Evolutionary conservation across 495 filamentous ascomycete genomes (phyloP), one percentile per base, ranked within the genome.

Genomic region (Amorphotheca resinae): DNA sequence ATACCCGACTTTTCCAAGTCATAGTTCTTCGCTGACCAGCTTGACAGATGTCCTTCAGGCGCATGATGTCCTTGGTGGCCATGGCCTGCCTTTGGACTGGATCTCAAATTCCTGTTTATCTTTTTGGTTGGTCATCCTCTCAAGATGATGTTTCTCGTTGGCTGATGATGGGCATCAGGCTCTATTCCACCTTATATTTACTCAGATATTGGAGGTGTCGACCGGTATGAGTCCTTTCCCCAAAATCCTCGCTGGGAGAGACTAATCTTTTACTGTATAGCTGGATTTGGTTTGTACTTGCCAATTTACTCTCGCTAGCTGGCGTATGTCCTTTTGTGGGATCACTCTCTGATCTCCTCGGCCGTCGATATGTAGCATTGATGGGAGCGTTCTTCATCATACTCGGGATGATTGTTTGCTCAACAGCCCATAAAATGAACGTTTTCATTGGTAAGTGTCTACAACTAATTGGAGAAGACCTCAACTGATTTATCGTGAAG

Each of bases 311-410:
- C 5, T 65, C 77, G 22, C 69, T 81, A 2, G 79, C 81, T 2
- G 76, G 70, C 26, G 69, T 84, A 8, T 82, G 78, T 41, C 81
- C 81, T 9, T 84, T 86, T 44, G 80, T 84, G 14, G 81, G 81
- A 1, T 73, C 74, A 12, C 54, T 86, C 0, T 86, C 81, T 3
- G 81, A 86, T 65, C 57, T 84, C 4, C 56, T 82, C 40, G 81
- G 81, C 22, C 75, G 81, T 41, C 68, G 79, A 45, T 77, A 71
- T 55, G 76, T 84, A 16, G 80, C 80, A 18, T 63, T 84, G 23
- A 54, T 69, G 14, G 81, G 80, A 1, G 70, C 67, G 9, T 34
- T 55, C 7, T 68, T 79, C 21, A 62, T 84, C 42, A 67, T 79
- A 32, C 36, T 83, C 23, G 81, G 79, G 11, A 77, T 79, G 63